Conservation (phyloP, 2,329 filamentous ascomycete genomes). For the Colletotrichum musicola region DNA sequence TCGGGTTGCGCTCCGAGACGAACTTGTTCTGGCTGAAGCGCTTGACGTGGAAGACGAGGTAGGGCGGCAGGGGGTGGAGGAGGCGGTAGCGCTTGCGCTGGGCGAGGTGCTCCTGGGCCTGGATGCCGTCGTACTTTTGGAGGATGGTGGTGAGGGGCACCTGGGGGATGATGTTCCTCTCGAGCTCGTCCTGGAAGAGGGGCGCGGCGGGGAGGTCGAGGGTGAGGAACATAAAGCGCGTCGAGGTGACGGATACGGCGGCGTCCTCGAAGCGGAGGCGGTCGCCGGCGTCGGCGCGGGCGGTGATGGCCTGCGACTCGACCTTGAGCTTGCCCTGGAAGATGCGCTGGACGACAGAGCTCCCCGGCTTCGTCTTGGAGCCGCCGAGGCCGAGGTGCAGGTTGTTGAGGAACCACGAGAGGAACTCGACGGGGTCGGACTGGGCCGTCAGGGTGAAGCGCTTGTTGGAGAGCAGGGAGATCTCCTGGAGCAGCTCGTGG, state of each 20-base stretch:
- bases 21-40: constrained; percentile 98
- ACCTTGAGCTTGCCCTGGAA: constrained; percentile 95
- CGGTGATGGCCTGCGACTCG: constrained; percentile 93
- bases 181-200: constrained; percentile 94
- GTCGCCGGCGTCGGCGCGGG: constrained; percentile 88
- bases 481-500: constrained; percentile 95
- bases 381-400: constrained; percentile 92
- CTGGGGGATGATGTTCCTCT: constrained; percentile 96
- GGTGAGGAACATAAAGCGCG: constrained; percentile 90
- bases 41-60: constrained; percentile 94
- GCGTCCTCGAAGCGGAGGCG: constrained; percentile 93
- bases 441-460: constrained; percentile 91
- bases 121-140: constrained; percentile 91
- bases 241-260: constrained; percentile 80
- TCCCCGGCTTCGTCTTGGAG: constrained; percentile 85
- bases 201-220: constrained; percentile 92
- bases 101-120: constrained; percentile 88
- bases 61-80: constrained; percentile 90
- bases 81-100: constrained; percentile 91
- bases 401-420: constrained; percentile 98
- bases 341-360: constrained; percentile 88
- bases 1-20: constrained; percentile 94
- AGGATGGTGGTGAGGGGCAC: constrained; percentile 86
- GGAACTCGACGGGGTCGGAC: constrained; percentile 95
- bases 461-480: constrained; percentile 90